Percentiles rank a stretch among this genome's conserved stretches.
Evolutionary conservation across 768 basidiomycete genomes (phyloP).

Genomic region (Lactarius trivialis): DNA sequence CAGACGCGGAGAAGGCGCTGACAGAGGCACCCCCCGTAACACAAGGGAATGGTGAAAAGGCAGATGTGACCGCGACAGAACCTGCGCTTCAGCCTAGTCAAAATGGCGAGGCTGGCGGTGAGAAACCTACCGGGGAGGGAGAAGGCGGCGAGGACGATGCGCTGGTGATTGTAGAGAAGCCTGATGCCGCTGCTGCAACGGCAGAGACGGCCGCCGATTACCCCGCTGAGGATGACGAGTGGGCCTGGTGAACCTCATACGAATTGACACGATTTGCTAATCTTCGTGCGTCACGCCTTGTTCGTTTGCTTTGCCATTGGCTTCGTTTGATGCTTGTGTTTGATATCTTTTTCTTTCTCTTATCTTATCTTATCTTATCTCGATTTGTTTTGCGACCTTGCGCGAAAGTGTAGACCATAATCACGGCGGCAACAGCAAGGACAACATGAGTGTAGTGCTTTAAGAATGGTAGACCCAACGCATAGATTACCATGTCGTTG

Average conservation of each 20-base stretch:
- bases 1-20: background rate
- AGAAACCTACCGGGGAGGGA: background rate
- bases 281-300: background rate
- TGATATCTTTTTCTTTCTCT: background rate
- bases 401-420: slow-evolving; percentile 50
- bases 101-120: background rate
- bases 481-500: slow-evolving; percentile 43
- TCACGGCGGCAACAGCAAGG: slow-evolving; percentile 38
- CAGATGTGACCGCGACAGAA: background rate
- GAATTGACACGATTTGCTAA: slow-evolving; percentile 1
- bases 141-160: slow-evolving; percentile 10
- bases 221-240: background rate
- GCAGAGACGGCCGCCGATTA: background rate
- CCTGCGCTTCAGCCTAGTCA: background rate
- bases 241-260: background rate
- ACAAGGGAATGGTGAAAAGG: background rate
- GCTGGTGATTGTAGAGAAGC: background rate
- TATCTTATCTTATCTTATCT: no score
- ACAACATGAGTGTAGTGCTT: slow-evolving; percentile 51
- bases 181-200: background rate
- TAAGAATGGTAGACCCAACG: slow-evolving; percentile 37
- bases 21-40: no score
- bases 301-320: background rate
- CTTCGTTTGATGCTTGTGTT: slow-evolving; percentile 1
- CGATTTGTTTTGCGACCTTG: slow-evolving; percentile 67